phyloP scores from a whole-genome alignment of 495 filamentous ascomycete species.

The Filosporella fistucella region DNA sequence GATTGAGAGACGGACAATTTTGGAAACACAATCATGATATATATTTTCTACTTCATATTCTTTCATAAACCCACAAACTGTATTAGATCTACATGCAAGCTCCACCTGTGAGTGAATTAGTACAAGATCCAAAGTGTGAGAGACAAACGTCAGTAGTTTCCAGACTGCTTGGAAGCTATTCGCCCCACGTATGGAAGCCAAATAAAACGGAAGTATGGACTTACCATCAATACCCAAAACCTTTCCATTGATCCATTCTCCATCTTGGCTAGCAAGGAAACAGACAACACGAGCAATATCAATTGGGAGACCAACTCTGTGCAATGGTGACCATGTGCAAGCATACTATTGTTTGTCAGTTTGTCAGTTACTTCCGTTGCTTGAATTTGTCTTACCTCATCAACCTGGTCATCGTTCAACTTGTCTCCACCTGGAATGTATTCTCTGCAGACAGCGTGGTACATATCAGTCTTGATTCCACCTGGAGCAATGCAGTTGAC shows the following conservation, averaged over 20 bases:
- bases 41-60: no score
- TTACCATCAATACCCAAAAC: conserved; percentile 20
- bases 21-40: no score
- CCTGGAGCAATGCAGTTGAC: conserved; percentile 73
- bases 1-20: no score
- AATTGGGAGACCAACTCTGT: conserved; percentile 50
- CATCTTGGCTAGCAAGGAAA: conserved; percentile 52
- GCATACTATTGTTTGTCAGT: conserved; percentile 9
- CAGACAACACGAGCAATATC: conserved; percentile 42
- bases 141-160: no score
- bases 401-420: conserved; percentile 37
- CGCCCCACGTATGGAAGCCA: no score
- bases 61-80: no score
- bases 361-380: not conserved
- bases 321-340: conserved; percentile 36
- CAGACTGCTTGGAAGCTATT: no score
- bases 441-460: conserved; percentile 57
- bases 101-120: no score
- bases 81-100: no score
- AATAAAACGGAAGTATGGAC: no score
- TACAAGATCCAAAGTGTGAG: no score
- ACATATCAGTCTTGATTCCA: conserved; percentile 83
- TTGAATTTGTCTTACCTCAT: conserved; percentile 26
- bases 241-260: conserved; percentile 58
- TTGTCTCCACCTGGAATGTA: conserved; percentile 51